phyloP scores from a whole-genome alignment of 345 rosid species.

The Orychophragmus violaceus region DNA sequence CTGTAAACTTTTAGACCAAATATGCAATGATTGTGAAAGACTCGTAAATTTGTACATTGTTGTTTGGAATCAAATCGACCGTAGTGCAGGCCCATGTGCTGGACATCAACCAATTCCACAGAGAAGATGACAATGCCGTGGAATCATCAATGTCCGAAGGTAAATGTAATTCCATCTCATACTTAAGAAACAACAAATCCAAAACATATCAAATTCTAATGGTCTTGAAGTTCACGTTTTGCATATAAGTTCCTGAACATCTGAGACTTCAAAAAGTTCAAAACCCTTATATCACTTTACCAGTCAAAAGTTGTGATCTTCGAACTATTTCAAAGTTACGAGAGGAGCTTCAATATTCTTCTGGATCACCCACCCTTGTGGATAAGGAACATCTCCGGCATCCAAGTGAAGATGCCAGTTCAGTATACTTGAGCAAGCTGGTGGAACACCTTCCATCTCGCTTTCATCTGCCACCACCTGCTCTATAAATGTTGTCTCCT shows the following conservation, averaged over 20 bases:
- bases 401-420: constrained; percentile 95
- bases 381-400: constrained; percentile 48
- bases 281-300: constrained; percentile 8
- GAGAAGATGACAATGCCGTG: background rate
- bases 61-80: background rate
- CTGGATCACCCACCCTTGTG: constrained; percentile 64
- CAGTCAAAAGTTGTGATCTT: constrained; percentile 23
- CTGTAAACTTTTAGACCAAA: background rate
- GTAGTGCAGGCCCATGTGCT: background rate
- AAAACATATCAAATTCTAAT: background rate
- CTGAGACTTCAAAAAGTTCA: background rate
- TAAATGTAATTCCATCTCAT: constrained; percentile 19
- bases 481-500: constrained; percentile 92
- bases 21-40: background rate
- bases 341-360: constrained; percentile 55
- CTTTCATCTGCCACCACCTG: constrained; percentile 90
- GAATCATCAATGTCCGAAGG: background rate
- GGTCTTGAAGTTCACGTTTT: background rate
- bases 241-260: background rate
- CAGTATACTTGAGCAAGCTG: constrained; percentile 63
- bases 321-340: constrained; percentile 40
- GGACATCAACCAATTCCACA: background rate
- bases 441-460: constrained; percentile 79
- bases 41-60: background rate
- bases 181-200: constrained; percentile 3